Base-by-base conservation (phyloP, 192 early-diverging fungal species). In the Podila verticillata region DNA sequence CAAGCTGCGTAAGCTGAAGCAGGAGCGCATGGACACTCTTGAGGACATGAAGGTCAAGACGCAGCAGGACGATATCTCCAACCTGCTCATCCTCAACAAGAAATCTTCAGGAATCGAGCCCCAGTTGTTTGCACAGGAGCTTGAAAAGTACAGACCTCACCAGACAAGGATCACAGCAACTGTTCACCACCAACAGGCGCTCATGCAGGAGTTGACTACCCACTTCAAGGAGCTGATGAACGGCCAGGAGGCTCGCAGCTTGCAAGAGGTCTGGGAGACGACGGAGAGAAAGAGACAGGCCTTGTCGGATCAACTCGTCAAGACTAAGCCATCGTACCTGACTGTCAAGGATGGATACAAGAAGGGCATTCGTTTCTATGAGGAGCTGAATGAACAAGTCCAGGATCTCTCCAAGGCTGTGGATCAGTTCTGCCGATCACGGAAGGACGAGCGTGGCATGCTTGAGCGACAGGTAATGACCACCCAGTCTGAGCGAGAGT, bases 1-100 rank as follows among this genome's bases (percentile, higher is more conserved):
- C 17, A 88, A 89, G 59, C 65, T 96, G 58, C 68, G 86, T 39
- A 88, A 87, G 44, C 75, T 95, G 32, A 94, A 91, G 82, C 92
- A 88, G 31, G 94, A 95, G 48, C 74, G 94, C 19, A 86, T 73
- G 59, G 89, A 91, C 9, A 84, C 90, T 19, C 73, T 95, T 17
- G 86, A 89, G 26, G 94, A 95, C 79, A 73, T 96, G 61, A 95
- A 93, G 77, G 85, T 89, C 29, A 93, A 93, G 88, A 87, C 93
- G 2, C 92, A 92, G 58, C 84, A 95, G 63, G 97, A 99, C 83
- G 96, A 99, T 68, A 98, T 98, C 54, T 93, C 92, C 26, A 88
- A 89, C 24, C 61, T 94, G 12, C 70, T 97, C 57, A 86, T 96
- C 24, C 63, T 95, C 8, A 94, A 97, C 85, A 89, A 87, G 51